A percentile compares a stretch with the other conserved stretches of the same genome.
phyloP scores from a whole-genome alignment of 441 rosid species.

The Populus hybrid region DNA sequence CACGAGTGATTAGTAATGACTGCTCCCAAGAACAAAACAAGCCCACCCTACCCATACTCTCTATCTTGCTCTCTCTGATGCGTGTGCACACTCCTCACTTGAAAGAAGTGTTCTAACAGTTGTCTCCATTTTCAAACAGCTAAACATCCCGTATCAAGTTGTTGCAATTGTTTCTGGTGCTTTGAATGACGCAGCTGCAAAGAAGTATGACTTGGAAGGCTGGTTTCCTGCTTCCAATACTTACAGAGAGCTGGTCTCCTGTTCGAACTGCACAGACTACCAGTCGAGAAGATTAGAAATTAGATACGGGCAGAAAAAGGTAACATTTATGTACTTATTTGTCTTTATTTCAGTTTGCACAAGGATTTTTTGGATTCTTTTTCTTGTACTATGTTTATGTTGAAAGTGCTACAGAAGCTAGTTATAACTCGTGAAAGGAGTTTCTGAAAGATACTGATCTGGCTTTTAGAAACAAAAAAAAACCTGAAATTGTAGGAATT shows the following conservation, averaged over 20 bases:
- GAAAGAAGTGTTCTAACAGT: slow-evolving; percentile 8
- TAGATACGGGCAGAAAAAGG: slow-evolving; percentile 93
- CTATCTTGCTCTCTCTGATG: not conserved
- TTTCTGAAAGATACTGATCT: not conserved
- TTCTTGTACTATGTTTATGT: not conserved
- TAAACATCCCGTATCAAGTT: slow-evolving; percentile 62
- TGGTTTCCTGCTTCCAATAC: slow-evolving; percentile 84
- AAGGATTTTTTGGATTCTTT: not conserved
- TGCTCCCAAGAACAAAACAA: not conserved
- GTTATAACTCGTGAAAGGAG: not conserved
- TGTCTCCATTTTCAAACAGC: slow-evolving; percentile 36
- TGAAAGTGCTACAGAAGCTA: not conserved
- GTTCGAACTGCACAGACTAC: slow-evolving; percentile 85
- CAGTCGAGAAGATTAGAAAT: slow-evolving; percentile 83
- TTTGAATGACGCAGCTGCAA: slow-evolving; percentile 86
- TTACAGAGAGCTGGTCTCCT: slow-evolving; percentile 81
- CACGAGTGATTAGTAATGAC: not conserved
- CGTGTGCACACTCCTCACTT: not conserved
- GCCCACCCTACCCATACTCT: not conserved
- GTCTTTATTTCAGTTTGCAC: not conserved
- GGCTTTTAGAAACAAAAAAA: not conserved
- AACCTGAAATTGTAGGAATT: not conserved
- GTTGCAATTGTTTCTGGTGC: slow-evolving; percentile 85
- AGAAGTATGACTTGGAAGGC: slow-evolving; percentile 82
- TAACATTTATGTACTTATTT: slow-evolving; percentile 9